Evolutionary conservation across 192 early-diverging fungal species (phyloP), one percentile per base, ranked within the genome.

Genomic region (Allomyces arbusculus): DNA sequence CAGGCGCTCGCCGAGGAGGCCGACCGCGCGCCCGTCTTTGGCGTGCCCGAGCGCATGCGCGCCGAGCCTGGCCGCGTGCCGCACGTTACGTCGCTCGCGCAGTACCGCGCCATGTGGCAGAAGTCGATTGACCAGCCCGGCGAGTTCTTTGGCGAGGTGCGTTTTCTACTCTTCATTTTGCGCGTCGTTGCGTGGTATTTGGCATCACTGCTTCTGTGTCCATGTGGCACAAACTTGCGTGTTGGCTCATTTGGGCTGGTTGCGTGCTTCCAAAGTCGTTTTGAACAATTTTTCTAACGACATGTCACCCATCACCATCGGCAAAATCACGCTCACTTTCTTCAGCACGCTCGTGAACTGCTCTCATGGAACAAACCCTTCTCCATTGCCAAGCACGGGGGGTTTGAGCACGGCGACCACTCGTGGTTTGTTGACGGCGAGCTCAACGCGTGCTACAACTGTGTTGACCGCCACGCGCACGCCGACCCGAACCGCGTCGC

Each of bases 401-500:
- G 76, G 62, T 89, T 95, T 69, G 73, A 84, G 26, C 78, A 86
- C 61, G 94, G 94, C 63, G 85, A 97, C 75, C 82, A 89, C 68
- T 83, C 91, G 40, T 97, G 94, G 94, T 97, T 97, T 79, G 76
- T 82, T 40, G 87, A 89, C 69, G 94, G 94, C 58, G 75, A 87
- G 70, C 79, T 97, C 69, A 97, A 97, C 71, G 89, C 86, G n/a
- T 82, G 87, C 26, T 89, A 89, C 80, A 97, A 97, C 83, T 94
- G 91, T 77, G 86, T 97, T 40, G 94, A 97, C 74, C 86, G 94
- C 61, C 90, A 92, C 76, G 94, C 92, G 40, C 62, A 82, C 23
- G 68, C 75, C 61, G 78, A 87, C 67, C 92, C 92, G 19, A 76
- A 84, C 70, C 73, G 87, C 78, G 72, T 87, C 28, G 90, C 90